Conservation (phyloP, 805 yeast species). For the Candida lessepsii region DNA sequence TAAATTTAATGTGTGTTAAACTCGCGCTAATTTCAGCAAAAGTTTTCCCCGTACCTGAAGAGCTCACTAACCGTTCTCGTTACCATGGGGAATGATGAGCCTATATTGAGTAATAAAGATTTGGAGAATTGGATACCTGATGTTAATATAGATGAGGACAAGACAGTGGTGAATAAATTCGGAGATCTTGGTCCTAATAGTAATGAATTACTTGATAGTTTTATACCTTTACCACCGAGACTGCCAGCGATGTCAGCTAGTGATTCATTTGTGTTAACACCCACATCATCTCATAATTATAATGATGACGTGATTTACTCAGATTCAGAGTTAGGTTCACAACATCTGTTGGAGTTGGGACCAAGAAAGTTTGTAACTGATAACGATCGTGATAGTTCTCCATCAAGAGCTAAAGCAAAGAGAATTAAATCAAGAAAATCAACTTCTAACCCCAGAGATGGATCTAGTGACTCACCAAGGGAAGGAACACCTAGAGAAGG, state of each 20-base stretch:
- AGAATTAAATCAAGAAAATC: slow-evolving; percentile 9
- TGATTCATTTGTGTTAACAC: slow-evolving; percentile 24
- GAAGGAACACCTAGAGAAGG: too few species aligned
- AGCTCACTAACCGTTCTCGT: neutral
- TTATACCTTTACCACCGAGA: slow-evolving; percentile 17
- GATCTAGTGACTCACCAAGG: too few species aligned
- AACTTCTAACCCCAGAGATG: neutral
- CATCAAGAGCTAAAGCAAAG: slow-evolving; percentile 10
- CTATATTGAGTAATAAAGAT: slow-evolving; percentile 7
- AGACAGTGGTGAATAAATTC: neutral
- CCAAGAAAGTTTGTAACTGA: slow-evolving; percentile 4
- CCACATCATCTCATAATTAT: slow-evolving; percentile 16
- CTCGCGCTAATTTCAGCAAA: slow-evolving; percentile 11
- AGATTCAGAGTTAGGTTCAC: slow-evolving; percentile 36
- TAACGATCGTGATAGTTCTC: slow-evolving; percentile 7
- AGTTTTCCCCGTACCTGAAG: slow-evolving; percentile 7
- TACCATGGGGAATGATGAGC: slow-evolving; percentile 4
- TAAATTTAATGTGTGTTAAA: neutral
- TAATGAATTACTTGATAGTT: slow-evolving; percentile 3
- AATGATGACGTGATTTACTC: slow-evolving; percentile 35
- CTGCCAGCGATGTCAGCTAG: slow-evolving; percentile 22
- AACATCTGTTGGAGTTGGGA: slow-evolving; percentile 25
- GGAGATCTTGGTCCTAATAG: neutral
- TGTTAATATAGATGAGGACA: neutral
- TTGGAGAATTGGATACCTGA: slow-evolving; percentile 13